These are phyloP conservation scores for Apiotrichum domesticum DNA, from an alignment of 1,284 basidiomycete species.

Conservation along the genomic window DNA sequence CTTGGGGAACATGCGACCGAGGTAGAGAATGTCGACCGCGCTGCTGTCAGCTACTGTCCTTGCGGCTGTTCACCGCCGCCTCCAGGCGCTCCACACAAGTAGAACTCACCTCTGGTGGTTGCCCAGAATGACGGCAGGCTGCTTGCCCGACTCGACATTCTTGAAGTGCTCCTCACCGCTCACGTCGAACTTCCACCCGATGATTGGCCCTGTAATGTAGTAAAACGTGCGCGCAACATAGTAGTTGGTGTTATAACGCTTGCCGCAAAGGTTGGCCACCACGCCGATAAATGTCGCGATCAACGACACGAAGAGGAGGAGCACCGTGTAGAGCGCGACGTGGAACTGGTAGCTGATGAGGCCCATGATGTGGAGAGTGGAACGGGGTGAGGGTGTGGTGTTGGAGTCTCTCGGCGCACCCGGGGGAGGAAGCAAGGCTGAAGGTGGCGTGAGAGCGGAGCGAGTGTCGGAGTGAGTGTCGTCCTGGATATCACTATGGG, in stretches of 20 bases:
- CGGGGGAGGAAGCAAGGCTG: too few relatives aligned
- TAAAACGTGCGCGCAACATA: conserved; percentile 84
- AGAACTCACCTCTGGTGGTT: conserved; percentile 73
- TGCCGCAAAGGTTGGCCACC: conserved; percentile 62
- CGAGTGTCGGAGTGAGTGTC: too few relatives aligned
- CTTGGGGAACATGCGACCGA: conserved; percentile 82
- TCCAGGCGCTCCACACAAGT: not conserved
- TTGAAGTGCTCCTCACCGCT: conserved; percentile 78
- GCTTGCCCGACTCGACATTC: conserved; percentile 52
- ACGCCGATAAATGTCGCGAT: conserved; percentile 68
- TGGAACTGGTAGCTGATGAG: conserved; percentile 55
- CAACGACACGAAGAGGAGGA: conserved; percentile 66
- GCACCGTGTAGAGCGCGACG: conserved; percentile 64
- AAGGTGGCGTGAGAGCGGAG: too few relatives aligned
- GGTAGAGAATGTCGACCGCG: conserved; percentile 77
- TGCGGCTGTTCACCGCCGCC: not conserved
- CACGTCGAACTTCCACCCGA: conserved; percentile 70
- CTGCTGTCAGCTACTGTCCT: conserved; percentile 35
- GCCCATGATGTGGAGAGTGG: conserved; percentile 18
- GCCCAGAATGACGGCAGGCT: conserved; percentile 62
- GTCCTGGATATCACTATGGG: too few relatives aligned
- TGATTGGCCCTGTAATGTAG: conserved; percentile 58
- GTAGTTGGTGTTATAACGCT: conserved; percentile 75
- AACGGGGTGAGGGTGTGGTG: too few relatives aligned
- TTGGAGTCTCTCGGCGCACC: too few relatives aligned